Evolutionary conservation across 257 asterid species (phyloP).

Genomic region (Solanum chaucha): DNA sequence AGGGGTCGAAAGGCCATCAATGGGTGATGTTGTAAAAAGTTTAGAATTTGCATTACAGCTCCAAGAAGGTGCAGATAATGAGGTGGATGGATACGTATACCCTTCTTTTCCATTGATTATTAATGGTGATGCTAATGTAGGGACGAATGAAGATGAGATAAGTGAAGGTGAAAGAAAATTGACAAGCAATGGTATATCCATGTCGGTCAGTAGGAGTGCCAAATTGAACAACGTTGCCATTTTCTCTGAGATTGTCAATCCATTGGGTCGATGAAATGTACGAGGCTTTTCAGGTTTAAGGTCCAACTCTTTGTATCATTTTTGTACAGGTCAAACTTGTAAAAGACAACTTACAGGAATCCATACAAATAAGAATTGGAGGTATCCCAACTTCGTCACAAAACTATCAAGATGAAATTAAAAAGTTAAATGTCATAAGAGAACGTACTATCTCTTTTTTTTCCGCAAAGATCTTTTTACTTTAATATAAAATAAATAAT

Average conservation of each 20-base stretch:
- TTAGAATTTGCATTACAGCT: slow-evolving; percentile 52
- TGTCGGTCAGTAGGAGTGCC: not conserved
- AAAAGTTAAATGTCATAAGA: too few relatives aligned
- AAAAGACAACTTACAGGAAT: too few relatives aligned
- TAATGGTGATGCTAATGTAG: not conserved
- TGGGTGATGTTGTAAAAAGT: slow-evolving; percentile 50
- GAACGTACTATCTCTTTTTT: too few relatives aligned
- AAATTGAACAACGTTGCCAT: slow-evolving; percentile 6
- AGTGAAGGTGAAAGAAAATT: not conserved
- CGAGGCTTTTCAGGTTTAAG: too few relatives aligned
- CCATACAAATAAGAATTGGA: too few relatives aligned
- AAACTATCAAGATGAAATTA: too few relatives aligned
- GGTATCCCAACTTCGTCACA: too few relatives aligned
- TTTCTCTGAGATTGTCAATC: slow-evolving; percentile 21
- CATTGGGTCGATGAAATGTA: slow-evolving; percentile 14
- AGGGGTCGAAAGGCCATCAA: slow-evolving; percentile 40
- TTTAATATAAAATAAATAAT: too few relatives aligned
- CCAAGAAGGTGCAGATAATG: slow-evolving; percentile 34
- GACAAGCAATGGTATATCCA: not conserved
- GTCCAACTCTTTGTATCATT: too few relatives aligned
- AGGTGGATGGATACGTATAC: not conserved
- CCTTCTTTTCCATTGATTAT: not conserved
- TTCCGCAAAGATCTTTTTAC: too few relatives aligned
- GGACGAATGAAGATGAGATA: slow-evolving; percentile 14
- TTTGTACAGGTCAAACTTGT: too few relatives aligned